Conservation (phyloP, 2,329 filamentous ascomycete species). For the Aspergillus hiratsukae region DNA sequence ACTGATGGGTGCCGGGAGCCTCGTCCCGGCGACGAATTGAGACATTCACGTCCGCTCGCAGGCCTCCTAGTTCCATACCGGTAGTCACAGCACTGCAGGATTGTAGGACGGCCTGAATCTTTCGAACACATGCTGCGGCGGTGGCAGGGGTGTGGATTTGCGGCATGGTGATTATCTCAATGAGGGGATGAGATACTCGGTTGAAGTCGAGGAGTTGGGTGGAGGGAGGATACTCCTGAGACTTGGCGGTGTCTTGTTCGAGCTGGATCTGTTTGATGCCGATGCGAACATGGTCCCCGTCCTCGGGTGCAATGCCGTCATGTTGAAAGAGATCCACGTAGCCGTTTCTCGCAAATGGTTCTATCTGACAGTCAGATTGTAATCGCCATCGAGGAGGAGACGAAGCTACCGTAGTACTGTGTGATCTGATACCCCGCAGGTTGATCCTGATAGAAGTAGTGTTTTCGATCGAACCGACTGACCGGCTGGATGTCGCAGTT, state of each 20-base stretch:
- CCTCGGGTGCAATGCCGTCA: conserved; percentile 74
- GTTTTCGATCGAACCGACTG: conserved; percentile 90
- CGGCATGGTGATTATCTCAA: conserved; percentile 92
- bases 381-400: neutral
- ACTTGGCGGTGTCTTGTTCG: conserved; percentile 97
- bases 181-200: conserved; percentile 80
- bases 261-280: conserved; percentile 93
- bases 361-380: conserved; percentile 21
- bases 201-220: conserved; percentile 88
- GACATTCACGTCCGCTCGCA: conserved; percentile 93
- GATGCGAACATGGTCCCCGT: conserved; percentile 65
- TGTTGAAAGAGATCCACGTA: conserved; percentile 64
- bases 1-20: conserved; percentile 41
- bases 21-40: conserved; percentile 66
- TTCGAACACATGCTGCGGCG: conserved; percentile 81
- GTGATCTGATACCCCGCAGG: conserved; percentile 96
- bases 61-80: conserved; percentile 88
- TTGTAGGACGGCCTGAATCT: conserved; percentile 76
- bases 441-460: conserved; percentile 99
- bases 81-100: conserved; percentile 79
- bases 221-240: conserved; percentile 68
- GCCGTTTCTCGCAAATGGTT: conserved; percentile 65
- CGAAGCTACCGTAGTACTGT: conserved; percentile 68
- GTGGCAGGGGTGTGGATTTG: conserved; percentile 83
- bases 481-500: conserved; percentile 70